Percentiles rank a stretch among this genome's conserved stretches.
These are phyloP conservation scores for Populus davidiana DNA, from an alignment of 345 rosid genomes.

Conservation along the genomic window DNA sequence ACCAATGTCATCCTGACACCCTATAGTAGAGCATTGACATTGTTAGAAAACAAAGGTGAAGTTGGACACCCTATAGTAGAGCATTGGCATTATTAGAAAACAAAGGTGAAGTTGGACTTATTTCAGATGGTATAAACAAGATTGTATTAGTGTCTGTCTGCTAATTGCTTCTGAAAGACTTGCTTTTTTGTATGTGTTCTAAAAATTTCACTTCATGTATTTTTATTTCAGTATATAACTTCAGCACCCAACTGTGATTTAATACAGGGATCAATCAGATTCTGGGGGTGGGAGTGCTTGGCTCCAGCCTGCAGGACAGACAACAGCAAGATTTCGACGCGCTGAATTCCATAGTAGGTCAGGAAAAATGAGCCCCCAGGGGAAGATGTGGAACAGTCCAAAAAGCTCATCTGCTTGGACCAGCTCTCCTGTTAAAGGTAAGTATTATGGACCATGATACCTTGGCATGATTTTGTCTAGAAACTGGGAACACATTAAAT, in stretches of 20 bases:
- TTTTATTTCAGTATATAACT: background rate
- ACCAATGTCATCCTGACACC: background rate
- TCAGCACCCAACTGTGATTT: conserved; percentile 5
- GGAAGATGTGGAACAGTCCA: conserved; percentile 47
- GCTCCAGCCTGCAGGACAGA: conserved; percentile 13
- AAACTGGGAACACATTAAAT: background rate
- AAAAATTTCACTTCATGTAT: background rate
- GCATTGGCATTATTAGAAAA: background rate
- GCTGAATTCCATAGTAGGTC: conserved; percentile 73
- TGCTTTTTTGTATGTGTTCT: background rate
- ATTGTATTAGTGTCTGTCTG: background rate
- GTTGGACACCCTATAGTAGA: too few relatives aligned
- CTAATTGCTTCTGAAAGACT: background rate
- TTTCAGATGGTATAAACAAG: background rate
- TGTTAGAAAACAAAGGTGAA: background rate
- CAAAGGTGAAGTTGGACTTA: background rate
- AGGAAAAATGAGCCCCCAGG: conserved; percentile 35
- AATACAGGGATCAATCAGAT: conserved; percentile 30
- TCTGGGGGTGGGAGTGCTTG: conserved; percentile 24
- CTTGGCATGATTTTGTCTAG: background rate
- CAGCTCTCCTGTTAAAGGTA: conserved; percentile 68
- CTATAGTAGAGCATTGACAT: too few relatives aligned
- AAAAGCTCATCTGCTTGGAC: conserved; percentile 45
- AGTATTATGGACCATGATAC: background rate
- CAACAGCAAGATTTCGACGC: conserved; percentile 33